Base-by-base conservation (phyloP, 495 filamentous ascomycete genomes). In the Lophiostoma macrostomum region DNA sequence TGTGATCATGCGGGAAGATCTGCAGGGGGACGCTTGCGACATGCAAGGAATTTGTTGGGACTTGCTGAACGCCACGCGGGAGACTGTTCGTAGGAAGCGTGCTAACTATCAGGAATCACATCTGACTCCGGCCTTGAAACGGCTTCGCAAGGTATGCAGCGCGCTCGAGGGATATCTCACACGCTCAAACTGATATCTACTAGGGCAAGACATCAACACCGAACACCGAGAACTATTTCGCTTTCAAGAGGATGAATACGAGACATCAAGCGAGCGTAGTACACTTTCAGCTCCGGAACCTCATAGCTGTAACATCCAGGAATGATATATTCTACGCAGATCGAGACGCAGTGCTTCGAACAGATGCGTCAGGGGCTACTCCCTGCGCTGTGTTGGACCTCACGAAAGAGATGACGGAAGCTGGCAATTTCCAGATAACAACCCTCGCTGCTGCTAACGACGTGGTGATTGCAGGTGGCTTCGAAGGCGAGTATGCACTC, bases 231-330 rank as follows among this genome's bases (percentile, higher is more conserved):
- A 77, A 75, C 53, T 88, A 77, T 66, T 91, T 88, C 69, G 73
- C 76, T 13, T 93, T 85, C 56, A 79, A 79, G 16, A 75, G 79
- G 23, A 89, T 90, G 80, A 78, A 86, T 50, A 80, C 86, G 3
- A 69, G 73, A 29, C 76, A 79, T 23, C 76, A 80, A 34, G 78
- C 87, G 16, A 76, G 77, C 23, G 71, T 91, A 20, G 73, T 85
- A 29, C 91, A 96, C 68, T 96, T 95, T 60, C 91, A 97, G 61
- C 79, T 96, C 13, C 87, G 91, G 39, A 91, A 95, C 65, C 69
- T 93, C 1, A 75, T 97, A 51, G 83, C 83, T 2, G 79, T 82
- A 40, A 79, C 82, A 14, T 86, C 85, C 8, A 83, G 84, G 34
- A 85, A 86, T 39, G 82, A 88, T 39, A 71, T 87, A 31, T 90